These are phyloP conservation scores for Coelastrella sp. DNA, from an alignment of 139 green algal species.

Conservation along the genomic window DNA sequence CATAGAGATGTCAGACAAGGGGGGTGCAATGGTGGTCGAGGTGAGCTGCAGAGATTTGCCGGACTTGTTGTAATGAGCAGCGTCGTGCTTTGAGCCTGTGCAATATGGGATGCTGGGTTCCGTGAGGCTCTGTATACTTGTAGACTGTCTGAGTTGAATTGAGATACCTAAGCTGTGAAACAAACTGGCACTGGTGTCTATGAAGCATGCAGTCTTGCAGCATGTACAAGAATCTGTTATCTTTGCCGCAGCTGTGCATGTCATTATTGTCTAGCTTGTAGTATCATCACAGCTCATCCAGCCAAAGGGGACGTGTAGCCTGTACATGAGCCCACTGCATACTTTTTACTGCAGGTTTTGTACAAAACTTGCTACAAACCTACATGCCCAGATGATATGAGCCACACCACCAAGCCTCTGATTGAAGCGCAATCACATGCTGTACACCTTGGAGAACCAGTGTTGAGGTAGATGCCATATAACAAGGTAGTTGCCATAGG, in stretches of 20 bases:
- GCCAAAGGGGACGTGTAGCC: background rate
- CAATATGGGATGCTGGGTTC: background rate
- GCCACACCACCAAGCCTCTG: too few species aligned
- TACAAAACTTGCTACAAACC: slow-evolving; percentile 12
- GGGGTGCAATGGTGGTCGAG: background rate
- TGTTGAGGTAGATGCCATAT: too few species aligned
- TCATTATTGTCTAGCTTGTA: background rate
- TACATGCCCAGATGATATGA: background rate
- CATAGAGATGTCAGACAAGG: background rate
- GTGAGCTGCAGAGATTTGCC: too few species aligned
- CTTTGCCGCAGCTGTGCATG: background rate
- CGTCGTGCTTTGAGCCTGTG: background rate
- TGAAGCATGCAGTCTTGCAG: background rate
- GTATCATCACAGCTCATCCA: background rate
- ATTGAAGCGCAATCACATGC: too few species aligned
- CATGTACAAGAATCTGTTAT: background rate
- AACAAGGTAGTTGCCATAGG: too few species aligned
- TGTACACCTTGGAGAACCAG: too few species aligned
- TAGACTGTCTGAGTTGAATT: too few species aligned
- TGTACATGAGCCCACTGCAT: background rate
- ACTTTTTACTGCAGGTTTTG: background rate
- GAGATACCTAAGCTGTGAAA: background rate
- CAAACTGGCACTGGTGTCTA: background rate
- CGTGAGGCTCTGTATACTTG: background rate
- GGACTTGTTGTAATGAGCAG: too few species aligned